phyloP scores from a whole-genome alignment of 805 yeast genomes.

The Ogataea minuta region DNA sequence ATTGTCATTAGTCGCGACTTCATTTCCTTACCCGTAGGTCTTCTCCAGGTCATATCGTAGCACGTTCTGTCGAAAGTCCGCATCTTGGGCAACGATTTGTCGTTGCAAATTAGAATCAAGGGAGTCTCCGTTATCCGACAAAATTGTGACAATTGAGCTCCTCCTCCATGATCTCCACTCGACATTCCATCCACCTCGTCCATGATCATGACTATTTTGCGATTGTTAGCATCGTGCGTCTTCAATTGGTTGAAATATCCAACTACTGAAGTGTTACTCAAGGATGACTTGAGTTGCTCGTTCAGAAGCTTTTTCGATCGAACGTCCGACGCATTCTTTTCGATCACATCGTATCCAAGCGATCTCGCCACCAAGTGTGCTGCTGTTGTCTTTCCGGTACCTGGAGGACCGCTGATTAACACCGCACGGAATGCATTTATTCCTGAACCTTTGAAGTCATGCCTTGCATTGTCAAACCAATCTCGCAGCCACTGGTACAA shows the following conservation, averaged over 20 bases:
- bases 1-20: conserved; percentile 85
- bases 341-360: conserved; percentile 70
- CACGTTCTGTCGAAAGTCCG: conserved; percentile 87
- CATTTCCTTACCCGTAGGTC: conserved; percentile 83
- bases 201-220: conserved; percentile 82
- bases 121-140: conserved; percentile 87
- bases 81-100: conserved; percentile 90
- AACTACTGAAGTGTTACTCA: conserved; percentile 78
- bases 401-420: conserved; percentile 84
- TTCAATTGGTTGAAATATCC: conserved; percentile 58
- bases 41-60: conserved; percentile 76
- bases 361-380: conserved; percentile 72
- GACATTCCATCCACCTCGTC: conserved; percentile 99
- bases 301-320: conserved; percentile 79
- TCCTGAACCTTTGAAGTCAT: conserved; percentile 63
- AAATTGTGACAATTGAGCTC: conserved; percentile 85
- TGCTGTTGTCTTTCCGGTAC: conserved; percentile 80
- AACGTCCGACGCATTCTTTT: conserved; percentile 85
- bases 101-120: conserved; percentile 90
- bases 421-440: conserved; percentile 76
- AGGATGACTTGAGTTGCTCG: conserved; percentile 62
- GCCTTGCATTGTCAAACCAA: conserved; percentile 64
- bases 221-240: conserved; percentile 30
- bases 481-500: conserved; percentile 70
- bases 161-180: conserved; percentile 98